Evolutionary conservation across 2,329 filamentous ascomycete genomes (phyloP).

Genomic region (Fusarium sp.): DNA sequence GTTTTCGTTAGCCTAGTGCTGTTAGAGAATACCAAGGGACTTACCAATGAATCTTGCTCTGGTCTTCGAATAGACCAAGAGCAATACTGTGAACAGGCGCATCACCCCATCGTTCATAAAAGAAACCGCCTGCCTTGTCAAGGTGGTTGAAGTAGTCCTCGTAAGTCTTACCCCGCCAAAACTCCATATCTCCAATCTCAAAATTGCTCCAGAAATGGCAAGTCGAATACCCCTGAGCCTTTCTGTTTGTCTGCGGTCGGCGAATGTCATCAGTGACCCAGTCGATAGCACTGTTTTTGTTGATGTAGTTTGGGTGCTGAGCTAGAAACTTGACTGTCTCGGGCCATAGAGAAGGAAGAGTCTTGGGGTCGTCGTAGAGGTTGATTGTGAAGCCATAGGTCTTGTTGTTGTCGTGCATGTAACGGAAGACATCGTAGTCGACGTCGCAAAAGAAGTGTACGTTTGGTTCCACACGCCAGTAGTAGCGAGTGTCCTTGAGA

Average conservation of each 20-base stretch:
- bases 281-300: constrained; percentile 84
- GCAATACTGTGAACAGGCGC: constrained; percentile 96
- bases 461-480: constrained; percentile 98
- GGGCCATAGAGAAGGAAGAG: constrained; percentile 92
- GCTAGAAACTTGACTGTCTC: constrained; percentile 91
- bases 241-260: constrained; percentile 81
- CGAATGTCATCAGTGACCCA: constrained; percentile 86
- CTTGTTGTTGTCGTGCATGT: constrained; percentile 98
- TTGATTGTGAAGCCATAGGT: constrained; percentile 99
- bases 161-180: constrained; percentile 91
- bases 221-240: constrained; percentile 93
- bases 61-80: constrained; percentile 90
- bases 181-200: constrained; percentile 91
- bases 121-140: constrained; percentile 97
- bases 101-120: constrained; percentile 98
- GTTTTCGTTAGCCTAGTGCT: constrained; percentile 1
- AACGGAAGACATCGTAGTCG: constrained; percentile 98
- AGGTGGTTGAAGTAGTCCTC: constrained; percentile 97
- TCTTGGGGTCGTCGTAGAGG: constrained; percentile 90
- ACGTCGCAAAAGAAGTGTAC: constrained; percentile 99
- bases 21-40: constrained; percentile 47
- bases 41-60: constrained; percentile 91
- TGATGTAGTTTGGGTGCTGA: constrained; percentile 82
- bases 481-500: constrained; percentile 83
- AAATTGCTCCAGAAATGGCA: constrained; percentile 99